These are phyloP conservation scores for Cladosporium sphaerospermum DNA, from an alignment of 2,329 filamentous ascomycete genomes.

Conservation along the genomic window DNA sequence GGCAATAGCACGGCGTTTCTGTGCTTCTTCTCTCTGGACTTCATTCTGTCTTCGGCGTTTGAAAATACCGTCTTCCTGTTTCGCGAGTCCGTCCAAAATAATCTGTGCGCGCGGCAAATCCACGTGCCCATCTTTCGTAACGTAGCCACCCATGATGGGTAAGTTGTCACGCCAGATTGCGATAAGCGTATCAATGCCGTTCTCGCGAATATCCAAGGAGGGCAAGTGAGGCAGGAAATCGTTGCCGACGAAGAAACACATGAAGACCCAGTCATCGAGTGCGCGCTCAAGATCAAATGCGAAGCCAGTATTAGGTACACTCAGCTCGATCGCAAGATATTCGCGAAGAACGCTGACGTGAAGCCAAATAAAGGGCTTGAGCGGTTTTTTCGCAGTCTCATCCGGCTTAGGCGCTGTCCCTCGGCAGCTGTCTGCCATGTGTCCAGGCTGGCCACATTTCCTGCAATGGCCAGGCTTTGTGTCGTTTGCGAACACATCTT, in stretches of 20 bases:
- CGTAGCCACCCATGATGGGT: constrained; percentile 84
- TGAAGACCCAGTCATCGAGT: constrained; percentile 97
- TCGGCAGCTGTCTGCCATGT: constrained; percentile 79
- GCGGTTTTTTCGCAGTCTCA: constrained; percentile 67
- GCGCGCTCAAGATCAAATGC: constrained; percentile 89
- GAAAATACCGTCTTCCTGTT: constrained; percentile 92
- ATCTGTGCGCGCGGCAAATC: constrained; percentile 79
- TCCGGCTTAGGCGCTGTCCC: constrained; percentile 74
- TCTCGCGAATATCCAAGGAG: constrained; percentile 94
- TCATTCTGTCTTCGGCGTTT: constrained; percentile 78
- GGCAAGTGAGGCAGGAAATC: constrained; percentile 96
- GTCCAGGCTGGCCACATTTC: constrained; percentile 86
- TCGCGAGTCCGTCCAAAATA: constrained; percentile 81
- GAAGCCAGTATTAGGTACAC: constrained; percentile 76
- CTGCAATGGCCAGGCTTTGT: constrained; percentile 75
- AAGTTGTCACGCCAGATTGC: constrained; percentile 96
- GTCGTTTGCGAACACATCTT: constrained; percentile 93
- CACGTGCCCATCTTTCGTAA: constrained; percentile 91
- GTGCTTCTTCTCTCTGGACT: constrained; percentile 71
- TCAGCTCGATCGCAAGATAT: constrained; percentile 84
- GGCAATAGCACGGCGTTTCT: constrained; percentile 71
- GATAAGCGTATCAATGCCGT: constrained; percentile 92
- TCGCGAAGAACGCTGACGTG: constrained; percentile 88
- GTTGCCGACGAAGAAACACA: constrained; percentile 98
- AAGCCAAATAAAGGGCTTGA: constrained; percentile 98